These are phyloP conservation scores for Ogataea neopini DNA, from an alignment of 805 yeast species.

Conservation along the genomic window DNA sequence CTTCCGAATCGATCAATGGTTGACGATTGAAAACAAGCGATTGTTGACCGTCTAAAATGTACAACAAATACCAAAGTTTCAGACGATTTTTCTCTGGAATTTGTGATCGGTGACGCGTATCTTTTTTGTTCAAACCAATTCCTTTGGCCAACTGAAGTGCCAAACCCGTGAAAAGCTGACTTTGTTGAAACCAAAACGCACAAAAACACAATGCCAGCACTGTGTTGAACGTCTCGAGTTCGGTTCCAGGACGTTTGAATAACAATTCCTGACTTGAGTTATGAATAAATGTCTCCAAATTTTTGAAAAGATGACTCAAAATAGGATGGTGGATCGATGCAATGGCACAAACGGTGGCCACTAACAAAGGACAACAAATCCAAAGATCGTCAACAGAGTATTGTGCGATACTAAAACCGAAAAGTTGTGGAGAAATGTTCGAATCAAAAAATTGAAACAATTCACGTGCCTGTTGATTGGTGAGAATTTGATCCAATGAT, in stretches of 20 bases:
- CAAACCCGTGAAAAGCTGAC: constrained; percentile 64
- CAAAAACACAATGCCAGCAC: constrained; percentile 65
- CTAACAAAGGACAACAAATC: constrained; percentile 55
- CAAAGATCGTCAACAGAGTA: constrained; percentile 52
- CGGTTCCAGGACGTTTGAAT: constrained; percentile 40
- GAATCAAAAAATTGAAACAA: constrained; percentile 53
- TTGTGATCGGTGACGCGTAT: constrained; percentile 14
- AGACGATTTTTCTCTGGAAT: constrained; percentile 45
- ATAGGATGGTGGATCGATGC: constrained; percentile 61
- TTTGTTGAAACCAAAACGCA: constrained; percentile 67
- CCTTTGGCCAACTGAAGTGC: constrained; percentile 67
- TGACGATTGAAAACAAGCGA: constrained; percentile 59
- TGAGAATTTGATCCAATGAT: constrained; percentile 23
- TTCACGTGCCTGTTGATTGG: constrained; percentile 40
- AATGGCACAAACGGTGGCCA: constrained; percentile 60
- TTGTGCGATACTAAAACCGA: constrained; percentile 60
- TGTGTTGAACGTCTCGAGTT: constrained; percentile 54
- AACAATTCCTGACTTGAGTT: constrained; percentile 32
- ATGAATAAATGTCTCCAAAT: constrained; percentile 34
- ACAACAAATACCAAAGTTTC: constrained; percentile 66
- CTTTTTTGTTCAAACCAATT: constrained; percentile 41
- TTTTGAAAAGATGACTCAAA: constrained; percentile 25
- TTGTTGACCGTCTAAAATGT: constrained; percentile 68
- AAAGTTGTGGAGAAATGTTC: constrained; percentile 61
- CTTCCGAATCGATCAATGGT: constrained; percentile 51